Evolutionary conservation across 768 basidiomycete species (phyloP).

Genomic region (Russula sp.): DNA sequence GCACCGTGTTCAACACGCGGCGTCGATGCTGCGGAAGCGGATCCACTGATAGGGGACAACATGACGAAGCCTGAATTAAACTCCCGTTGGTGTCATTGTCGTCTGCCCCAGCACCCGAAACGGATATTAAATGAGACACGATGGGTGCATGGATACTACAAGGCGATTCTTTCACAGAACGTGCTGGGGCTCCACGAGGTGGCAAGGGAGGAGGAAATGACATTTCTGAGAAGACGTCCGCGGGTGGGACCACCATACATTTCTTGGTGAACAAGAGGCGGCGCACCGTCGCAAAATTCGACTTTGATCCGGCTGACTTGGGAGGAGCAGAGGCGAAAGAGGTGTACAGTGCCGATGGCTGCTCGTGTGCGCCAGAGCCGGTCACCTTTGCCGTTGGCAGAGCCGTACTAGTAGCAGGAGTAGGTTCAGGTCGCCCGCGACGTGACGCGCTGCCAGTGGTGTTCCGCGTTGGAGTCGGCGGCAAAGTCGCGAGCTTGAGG

Average conservation of each 20-base stretch:
- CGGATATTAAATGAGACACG: neutral
- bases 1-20: constrained; percentile 3
- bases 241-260: neutral
- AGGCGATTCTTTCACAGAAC: neutral
- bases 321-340: neutral
- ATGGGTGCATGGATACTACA: too few relatives aligned
- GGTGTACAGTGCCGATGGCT: neutral
- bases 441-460: too few relatives aligned
- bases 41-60: neutral
- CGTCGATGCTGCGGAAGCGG: constrained; percentile 15
- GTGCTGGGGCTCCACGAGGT: neutral
- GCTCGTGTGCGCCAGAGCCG: neutral
- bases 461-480: neutral
- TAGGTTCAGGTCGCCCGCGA: neutral
- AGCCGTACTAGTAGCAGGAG: neutral
- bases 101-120: too few relatives aligned
- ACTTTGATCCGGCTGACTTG: neutral
- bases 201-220: neutral
- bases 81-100: neutral
- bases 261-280: constrained; percentile 10
- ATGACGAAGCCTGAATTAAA: neutral
- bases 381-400: neutral
- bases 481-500: neutral
- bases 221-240: constrained; percentile 6
- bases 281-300: neutral